Conservation (phyloP, 108 stramenopile species). For the Pseudonitzschia pungens region DNA sequence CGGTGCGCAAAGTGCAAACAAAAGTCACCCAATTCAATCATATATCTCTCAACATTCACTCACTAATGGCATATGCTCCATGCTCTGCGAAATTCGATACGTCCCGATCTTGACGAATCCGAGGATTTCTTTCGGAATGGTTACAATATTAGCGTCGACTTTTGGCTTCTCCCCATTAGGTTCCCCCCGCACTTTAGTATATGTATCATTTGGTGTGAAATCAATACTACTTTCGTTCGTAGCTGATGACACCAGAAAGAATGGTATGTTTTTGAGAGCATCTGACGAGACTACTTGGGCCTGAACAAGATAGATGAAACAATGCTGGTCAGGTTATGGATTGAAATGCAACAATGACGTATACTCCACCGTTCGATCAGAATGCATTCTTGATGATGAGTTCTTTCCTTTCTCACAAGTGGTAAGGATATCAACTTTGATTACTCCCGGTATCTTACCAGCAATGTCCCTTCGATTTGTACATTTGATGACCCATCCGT, state of each 20-base stretch:
- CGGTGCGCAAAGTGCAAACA: no score
- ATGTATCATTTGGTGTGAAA: constrained; percentile 39
- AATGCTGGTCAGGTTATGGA: background rate
- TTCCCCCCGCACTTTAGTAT: background rate
- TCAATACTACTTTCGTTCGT: background rate
- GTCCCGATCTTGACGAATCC: constrained; percentile 41
- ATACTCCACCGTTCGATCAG: no score
- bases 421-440: no score
- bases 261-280: constrained; percentile 59
- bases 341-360: background rate
- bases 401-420: no score
- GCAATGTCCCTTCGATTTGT: constrained; percentile 55
- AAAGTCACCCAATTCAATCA: background rate
- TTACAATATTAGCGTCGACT: constrained; percentile 30
- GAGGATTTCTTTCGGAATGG: constrained; percentile 54
- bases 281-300: constrained; percentile 63
- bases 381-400: no score
- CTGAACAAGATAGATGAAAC: constrained; percentile 17
- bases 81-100: constrained; percentile 41
- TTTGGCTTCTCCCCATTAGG: background rate
- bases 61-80: constrained; percentile 68
- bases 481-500: constrained; percentile 48
- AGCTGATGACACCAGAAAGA: constrained; percentile 13
- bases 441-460: constrained; percentile 28
- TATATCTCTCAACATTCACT: constrained; percentile 3